phyloP scores from a whole-genome alignment of 352 stramenopile genomes.

The Blastocystis sp. region DNA sequence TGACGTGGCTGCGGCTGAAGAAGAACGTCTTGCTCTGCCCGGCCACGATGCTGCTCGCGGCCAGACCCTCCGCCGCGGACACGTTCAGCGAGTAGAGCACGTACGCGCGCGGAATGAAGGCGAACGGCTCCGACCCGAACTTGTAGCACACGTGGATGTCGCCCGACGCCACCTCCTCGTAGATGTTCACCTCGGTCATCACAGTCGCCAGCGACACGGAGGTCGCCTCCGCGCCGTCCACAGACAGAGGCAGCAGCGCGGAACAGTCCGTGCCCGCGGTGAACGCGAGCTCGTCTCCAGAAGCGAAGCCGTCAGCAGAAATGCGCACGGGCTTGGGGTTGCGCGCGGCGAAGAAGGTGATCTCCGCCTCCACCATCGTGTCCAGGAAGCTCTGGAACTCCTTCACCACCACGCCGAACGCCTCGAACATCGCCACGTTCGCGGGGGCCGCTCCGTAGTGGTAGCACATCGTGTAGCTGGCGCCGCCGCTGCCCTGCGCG shows the following conservation, averaged over 20 bases:
- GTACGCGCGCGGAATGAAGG: background rate
- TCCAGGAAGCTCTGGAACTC: conserved; percentile 34
- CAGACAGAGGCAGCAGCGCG: background rate
- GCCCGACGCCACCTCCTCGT: background rate
- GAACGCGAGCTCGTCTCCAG: conserved; percentile 16
- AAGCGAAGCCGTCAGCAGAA: conserved; percentile 8
- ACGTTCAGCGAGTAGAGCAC: conserved; percentile 40
- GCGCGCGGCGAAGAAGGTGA: conserved; percentile 36
- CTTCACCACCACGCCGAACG: conserved; percentile 57
- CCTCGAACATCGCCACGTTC: background rate
- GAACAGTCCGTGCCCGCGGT: background rate
- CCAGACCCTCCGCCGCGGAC: background rate
- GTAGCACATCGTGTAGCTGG: conserved; percentile 52
- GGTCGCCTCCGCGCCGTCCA: background rate
- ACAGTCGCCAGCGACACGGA: background rate
- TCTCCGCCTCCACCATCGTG: background rate
- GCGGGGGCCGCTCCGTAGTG: background rate
- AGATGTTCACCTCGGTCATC: conserved; percentile 19
- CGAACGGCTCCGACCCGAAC: conserved; percentile 41
- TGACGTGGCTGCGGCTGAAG: conserved; percentile 12
- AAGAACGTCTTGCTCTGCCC: conserved; percentile 39
- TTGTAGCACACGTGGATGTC: conserved; percentile 58
- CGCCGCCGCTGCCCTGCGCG: conserved; percentile 10
- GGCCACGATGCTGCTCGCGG: conserved; percentile 3
- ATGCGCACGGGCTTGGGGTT: conserved; percentile 40